Conservation (phyloP, 352 stramenopile genomes). For the Pythium rhizo-oryzae region DNA sequence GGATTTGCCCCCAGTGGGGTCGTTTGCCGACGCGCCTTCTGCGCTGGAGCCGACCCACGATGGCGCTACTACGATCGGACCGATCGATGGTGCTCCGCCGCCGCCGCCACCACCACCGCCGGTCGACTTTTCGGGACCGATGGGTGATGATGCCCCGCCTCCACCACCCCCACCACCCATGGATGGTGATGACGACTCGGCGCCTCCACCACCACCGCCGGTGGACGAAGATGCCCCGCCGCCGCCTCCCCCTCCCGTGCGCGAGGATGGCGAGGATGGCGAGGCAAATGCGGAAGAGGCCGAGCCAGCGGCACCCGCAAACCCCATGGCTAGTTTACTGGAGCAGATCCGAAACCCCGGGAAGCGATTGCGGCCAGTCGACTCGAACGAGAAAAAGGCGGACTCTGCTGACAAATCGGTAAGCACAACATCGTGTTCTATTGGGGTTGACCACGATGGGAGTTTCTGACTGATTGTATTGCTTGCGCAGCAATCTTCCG, state of each 20-base stretch:
- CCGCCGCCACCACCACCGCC: slow-evolving; percentile 59
- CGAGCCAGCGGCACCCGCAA: slow-evolving; percentile 17
- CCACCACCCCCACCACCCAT: slow-evolving; percentile 55
- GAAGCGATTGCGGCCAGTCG: slow-evolving; percentile 25
- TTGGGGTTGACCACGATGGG: background rate
- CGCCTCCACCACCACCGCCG: slow-evolving; percentile 30
- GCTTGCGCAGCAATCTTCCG: slow-evolving; percentile 20
- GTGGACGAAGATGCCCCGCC: slow-evolving; percentile 31
- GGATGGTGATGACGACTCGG: slow-evolving; percentile 47
- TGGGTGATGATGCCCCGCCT: slow-evolving; percentile 42
- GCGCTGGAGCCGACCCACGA: slow-evolving; percentile 61
- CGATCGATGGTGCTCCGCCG: slow-evolving; percentile 61
- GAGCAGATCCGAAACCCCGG: slow-evolving; percentile 36
- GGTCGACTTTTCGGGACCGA: slow-evolving; percentile 50
- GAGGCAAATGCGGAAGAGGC: slow-evolving; percentile 5
- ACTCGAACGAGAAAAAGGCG: slow-evolving; percentile 24
- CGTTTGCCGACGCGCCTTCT: slow-evolving; percentile 66
- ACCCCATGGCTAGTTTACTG: slow-evolving; percentile 30
- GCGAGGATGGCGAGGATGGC: slow-evolving; percentile 7
- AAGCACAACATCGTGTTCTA: background rate
- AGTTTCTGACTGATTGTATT: background rate
- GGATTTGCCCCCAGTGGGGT: slow-evolving; percentile 62
- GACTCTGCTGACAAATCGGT: slow-evolving; percentile 12
- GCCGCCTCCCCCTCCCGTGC: slow-evolving; percentile 13
- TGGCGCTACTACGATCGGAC: slow-evolving; percentile 53